These are phyloP conservation scores for Tritrichomonas foetus DNA, from an alignment of 208 protist species.

Conservation along the genomic window DNA sequence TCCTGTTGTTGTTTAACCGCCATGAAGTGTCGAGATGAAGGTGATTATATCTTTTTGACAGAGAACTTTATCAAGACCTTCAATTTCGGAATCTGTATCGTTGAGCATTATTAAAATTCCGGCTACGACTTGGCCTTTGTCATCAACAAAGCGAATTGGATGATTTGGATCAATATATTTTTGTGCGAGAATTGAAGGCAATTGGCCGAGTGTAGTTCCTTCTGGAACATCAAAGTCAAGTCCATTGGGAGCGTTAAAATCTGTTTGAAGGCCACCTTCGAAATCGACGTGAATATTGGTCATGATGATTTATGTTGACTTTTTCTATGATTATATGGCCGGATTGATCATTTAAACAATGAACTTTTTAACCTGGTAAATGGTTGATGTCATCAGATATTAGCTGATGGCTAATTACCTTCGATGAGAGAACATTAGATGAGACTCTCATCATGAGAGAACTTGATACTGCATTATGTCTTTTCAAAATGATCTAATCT, in stretches of 20 bases:
- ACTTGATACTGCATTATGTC: too few relatives aligned
- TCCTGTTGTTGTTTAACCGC: neutral
- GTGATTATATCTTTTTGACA: neutral
- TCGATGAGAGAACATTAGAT: too few relatives aligned
- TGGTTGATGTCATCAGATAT: too few relatives aligned
- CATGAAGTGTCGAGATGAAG: conserved; percentile 34
- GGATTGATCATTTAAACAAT: too few relatives aligned
- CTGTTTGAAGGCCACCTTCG: conserved; percentile 4
- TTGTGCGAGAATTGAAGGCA: neutral
- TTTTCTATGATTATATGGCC: too few relatives aligned
- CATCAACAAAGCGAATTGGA: neutral
- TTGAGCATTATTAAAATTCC: conserved; percentile 21
- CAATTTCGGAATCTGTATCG: conserved; percentile 27
- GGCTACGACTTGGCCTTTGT: neutral
- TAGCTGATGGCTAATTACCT: too few relatives aligned
- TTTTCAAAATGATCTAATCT: too few relatives aligned
- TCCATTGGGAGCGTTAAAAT: conserved; percentile 11
- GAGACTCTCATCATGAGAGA: too few relatives aligned
- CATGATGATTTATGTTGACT: neutral
- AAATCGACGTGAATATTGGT: conserved; percentile 17
- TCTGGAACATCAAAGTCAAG: neutral
- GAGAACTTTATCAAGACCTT: neutral
- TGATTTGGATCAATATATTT: neutral
- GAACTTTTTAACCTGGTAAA: too few relatives aligned
- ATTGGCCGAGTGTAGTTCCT: neutral